These are phyloP conservation scores for Medicago ruthenica DNA, from an alignment of 306 rosid species.

Conservation along the genomic window DNA sequence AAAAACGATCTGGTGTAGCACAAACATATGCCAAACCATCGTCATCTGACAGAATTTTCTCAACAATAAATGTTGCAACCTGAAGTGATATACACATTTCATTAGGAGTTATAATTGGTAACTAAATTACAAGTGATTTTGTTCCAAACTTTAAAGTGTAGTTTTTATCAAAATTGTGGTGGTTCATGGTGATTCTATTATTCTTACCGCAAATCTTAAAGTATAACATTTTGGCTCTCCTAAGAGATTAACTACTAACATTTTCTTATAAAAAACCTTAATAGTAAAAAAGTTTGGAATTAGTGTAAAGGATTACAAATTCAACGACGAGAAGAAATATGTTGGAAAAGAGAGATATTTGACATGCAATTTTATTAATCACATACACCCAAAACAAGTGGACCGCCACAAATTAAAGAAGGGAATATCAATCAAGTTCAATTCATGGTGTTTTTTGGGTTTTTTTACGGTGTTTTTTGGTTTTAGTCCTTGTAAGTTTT, in stretches of 20 bases:
- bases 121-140: no score
- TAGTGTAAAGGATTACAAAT: not conserved
- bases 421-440: no score
- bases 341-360: no score
- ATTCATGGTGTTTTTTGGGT: no score
- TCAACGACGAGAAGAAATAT: no score
- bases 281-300: not conserved
- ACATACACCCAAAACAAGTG: no score
- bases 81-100: constrained; percentile 40
- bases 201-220: not conserved
- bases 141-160: not conserved
- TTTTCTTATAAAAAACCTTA: no score
- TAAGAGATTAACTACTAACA: not conserved
- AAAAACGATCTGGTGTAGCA: not conserved
- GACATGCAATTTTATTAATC: no score
- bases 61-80: constrained; percentile 84
- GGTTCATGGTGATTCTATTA: not conserved
- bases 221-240: not conserved
- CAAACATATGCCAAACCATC: not conserved
- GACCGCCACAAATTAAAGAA: no score
- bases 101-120: constrained; percentile 32
- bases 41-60: constrained; percentile 58
- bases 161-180: no score
- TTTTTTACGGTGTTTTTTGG: no score
- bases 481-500: no score